Evolutionary conservation across 2,329 filamentous ascomycete species (phyloP), one percentile per base, ranked within the genome.

Genomic region (Stachybotrys elegans): DNA sequence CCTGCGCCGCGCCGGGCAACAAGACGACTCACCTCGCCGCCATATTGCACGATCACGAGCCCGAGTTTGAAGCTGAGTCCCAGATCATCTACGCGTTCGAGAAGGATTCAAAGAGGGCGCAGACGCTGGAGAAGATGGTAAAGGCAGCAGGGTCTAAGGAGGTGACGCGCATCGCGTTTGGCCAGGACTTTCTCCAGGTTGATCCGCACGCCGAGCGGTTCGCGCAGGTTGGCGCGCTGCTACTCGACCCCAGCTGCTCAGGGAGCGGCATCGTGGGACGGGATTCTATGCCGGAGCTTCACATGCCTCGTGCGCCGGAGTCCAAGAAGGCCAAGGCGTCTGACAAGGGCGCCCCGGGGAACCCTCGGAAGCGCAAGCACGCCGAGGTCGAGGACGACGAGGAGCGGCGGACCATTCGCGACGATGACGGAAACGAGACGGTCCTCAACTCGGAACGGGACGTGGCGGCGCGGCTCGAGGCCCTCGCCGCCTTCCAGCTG

Each of bases 11-110:
- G 1, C 93, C 93, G 2, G 93, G 93, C 6, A 98, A 98, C 65
- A 98, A 98, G 68, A 97, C 93, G 2, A 97, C 92, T 7, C 93
- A 97, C 62, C 68, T 95, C 38, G 90, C 91, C 1, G 86, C 89
- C 2, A 79, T 96, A 5, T 58, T 93, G 40, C 70, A 62, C 42
- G 68, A 64, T 40, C 67, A 67, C 42, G 60, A 59, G 4, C 62
- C 64, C 1, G 68, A 66, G 32, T 62, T 60, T 47, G 60, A 58
- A 17, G 62, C 55, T 22, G 51, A 47, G 16, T 48, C 53, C 22
- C 63, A 67, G 38, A 60, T 52, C 2, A 83, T 98, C 20, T 82
- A 83, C 52, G 89, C 89, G 0, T 93, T 89, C 56, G 89, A 95
- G 60, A 86, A 87, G 56, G 86, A 94, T 58, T 67, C 71, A 21